These are phyloP conservation scores for Cryptosporidium tyzzeri DNA, from an alignment of 169 alveolate species.

Conservation along the genomic window DNA sequence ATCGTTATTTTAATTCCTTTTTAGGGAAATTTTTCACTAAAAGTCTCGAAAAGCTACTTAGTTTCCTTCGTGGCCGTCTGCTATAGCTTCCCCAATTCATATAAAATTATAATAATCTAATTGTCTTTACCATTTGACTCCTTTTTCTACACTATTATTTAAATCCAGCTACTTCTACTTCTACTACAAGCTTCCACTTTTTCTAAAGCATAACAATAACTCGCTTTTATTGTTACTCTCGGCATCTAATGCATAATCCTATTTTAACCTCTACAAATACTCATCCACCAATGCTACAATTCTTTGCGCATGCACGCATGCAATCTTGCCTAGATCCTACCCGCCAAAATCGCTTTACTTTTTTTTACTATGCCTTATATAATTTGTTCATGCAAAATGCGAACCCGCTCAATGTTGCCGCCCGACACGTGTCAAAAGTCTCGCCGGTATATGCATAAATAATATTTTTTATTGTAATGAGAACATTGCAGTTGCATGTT, in stretches of 20 bases:
- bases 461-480: not conserved
- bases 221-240: not conserved
- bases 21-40: not conserved
- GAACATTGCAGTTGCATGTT: slow-evolving; percentile 22
- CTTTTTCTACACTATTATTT: not conserved
- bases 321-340: not conserved
- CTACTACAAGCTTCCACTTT: not conserved
- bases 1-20: not conserved
- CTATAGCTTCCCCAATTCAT: not conserved
- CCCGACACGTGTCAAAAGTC: slow-evolving; percentile 39
- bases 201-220: no score
- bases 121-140: not conserved
- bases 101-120: not conserved
- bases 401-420: slow-evolving; percentile 1
- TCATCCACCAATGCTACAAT: not conserved
- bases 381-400: not conserved
- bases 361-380: not conserved
- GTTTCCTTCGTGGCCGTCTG: slow-evolving; percentile 3
- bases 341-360: not conserved
- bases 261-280: not conserved
- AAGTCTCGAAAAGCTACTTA: not conserved
- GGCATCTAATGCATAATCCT: not conserved
- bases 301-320: slow-evolving; percentile 4
- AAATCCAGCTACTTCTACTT: not conserved
- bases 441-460: slow-evolving; percentile 41